phyloP scores from a whole-genome alignment of 108 stramenopile genomes.

The Nannochloropsis granulata region DNA sequence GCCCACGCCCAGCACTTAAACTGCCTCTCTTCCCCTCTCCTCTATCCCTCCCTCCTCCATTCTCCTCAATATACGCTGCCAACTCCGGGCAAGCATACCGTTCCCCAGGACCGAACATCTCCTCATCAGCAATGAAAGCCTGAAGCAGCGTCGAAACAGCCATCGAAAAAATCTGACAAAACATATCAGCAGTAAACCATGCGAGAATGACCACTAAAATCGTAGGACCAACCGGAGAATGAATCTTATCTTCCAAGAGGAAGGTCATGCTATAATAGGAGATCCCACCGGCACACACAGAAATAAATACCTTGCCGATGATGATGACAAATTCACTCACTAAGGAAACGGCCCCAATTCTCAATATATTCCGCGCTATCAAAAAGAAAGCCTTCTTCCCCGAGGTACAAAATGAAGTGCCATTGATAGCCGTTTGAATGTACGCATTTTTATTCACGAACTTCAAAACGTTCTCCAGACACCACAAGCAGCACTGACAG shows the following conservation, averaged over 20 bases:
- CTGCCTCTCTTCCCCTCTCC: background rate
- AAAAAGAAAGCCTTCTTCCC: conserved; percentile 40
- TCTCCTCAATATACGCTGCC: background rate
- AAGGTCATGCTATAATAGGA: background rate
- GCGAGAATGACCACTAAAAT: conserved; percentile 10
- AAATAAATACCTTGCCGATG: conserved; percentile 15
- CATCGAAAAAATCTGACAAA: conserved; percentile 36
- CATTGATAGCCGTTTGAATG: conserved; percentile 48
- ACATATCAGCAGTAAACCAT: conserved; percentile 24
- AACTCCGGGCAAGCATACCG: background rate
- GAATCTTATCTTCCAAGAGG: background rate
- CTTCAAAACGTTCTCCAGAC: conserved; percentile 47
- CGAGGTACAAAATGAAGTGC: conserved; percentile 36
- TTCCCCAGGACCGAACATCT: conserved; percentile 33
- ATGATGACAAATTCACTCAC: conserved; percentile 30
- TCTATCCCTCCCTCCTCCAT: background rate
- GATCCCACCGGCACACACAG: background rate
- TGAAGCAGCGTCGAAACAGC: conserved; percentile 39
- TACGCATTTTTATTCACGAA: conserved; percentile 53
- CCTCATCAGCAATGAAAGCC: conserved; percentile 45
- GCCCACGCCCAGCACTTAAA: no score
- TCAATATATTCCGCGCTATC: conserved; percentile 37
- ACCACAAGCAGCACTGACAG: conserved; percentile 69
- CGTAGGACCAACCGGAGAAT: conserved; percentile 4
- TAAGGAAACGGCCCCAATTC: conserved; percentile 31